Evolutionary conservation across 2,329 filamentous ascomycete species (phyloP), one percentile per base, ranked within the genome.

Genomic region (Whalleya microplaca): DNA sequence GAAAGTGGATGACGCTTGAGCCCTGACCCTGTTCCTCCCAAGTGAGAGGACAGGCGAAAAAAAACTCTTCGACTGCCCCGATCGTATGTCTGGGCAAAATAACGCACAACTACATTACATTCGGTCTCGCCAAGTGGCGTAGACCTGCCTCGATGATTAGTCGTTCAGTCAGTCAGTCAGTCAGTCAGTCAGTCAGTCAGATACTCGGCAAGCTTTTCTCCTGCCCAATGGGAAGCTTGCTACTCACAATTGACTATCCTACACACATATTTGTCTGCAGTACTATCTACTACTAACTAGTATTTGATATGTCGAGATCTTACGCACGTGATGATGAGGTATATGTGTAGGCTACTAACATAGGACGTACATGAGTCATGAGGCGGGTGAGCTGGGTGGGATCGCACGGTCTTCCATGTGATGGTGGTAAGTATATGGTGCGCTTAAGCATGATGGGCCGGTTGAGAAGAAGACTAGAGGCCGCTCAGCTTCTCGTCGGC

Each of bases 111-210:
- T n/a, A n/a, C n/a, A n/a, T n/a, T n/a, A n/a, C n/a, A n/a, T n/a
- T 37, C 37, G 37, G 54, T 44, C 49, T 54, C 61, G 56, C 60
- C 65, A 66, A 67, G 65, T 67, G 65, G 65, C 62, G 4, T 55
- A 49, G 21, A 16, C 40, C 43, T 43, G 40, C 12, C 19, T 53
- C 19, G 21, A 14, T 18, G 44, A 48, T 32, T 45, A 54, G 54
- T 55, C 56, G 44, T 44, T 52, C 55, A 57, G 55, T n/a, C n/a
- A n/a, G n/a, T n/a, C n/a, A n/a, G n/a, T n/a, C n/a, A n/a, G n/a
- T n/a, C n/a, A n/a, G n/a, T 32, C 42, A 54, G 54, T 55, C 56
- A 44, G 41, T 52, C 55, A 57, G 55, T 46, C 18, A 56, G 51
- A 46, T 55, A 53, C 48, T 58, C 20, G 45, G 47, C 57, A 45